These are phyloP conservation scores for Phytophthora sojae DNA, from an alignment of 352 stramenopile genomes.

Conservation along the genomic window DNA sequence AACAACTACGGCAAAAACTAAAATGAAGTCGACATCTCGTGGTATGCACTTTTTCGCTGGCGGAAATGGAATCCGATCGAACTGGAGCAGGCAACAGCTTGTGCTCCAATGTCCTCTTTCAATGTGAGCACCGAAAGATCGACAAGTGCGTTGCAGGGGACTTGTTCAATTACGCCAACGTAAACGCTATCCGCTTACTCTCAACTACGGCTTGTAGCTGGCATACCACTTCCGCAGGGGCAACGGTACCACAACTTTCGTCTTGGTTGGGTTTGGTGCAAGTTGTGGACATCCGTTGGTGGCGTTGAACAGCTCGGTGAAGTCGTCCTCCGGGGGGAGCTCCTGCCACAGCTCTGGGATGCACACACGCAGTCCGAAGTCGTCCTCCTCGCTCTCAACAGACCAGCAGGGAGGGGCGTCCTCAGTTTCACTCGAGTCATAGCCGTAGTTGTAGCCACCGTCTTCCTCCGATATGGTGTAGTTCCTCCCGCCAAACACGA, in stretches of 20 bases:
- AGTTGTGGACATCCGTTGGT: constrained; percentile 26
- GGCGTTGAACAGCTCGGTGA: constrained; percentile 26
- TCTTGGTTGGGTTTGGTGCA: constrained; percentile 6
- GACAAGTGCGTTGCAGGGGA: no score
- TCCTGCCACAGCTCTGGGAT: constrained; percentile 1
- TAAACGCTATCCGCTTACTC: neutral
- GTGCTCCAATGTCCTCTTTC: no score
- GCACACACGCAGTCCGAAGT: constrained; percentile 22
- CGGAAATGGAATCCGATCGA: no score
- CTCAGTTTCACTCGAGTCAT: neutral
- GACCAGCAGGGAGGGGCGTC: constrained; percentile 25
- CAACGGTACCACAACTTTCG: constrained; percentile 24
- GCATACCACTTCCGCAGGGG: constrained; percentile 44
- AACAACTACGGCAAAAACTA: no score
- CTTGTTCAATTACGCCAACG: neutral
- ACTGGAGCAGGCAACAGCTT: no score
- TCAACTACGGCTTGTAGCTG: constrained; percentile 27
- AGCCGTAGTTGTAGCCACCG: neutral
- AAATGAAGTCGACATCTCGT: no score
- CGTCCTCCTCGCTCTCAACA: constrained; percentile 23
- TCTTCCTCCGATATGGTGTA: constrained; percentile 27
- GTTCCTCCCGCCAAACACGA: constrained; percentile 21
- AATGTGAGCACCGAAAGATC: no score
- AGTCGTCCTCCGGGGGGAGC: constrained; percentile 9
- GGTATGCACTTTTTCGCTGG: no score